Evolutionary conservation across 345 rosid species (phyloP), one percentile per base, ranked within the genome.

Genomic region (Gossypium ekmanianum): DNA sequence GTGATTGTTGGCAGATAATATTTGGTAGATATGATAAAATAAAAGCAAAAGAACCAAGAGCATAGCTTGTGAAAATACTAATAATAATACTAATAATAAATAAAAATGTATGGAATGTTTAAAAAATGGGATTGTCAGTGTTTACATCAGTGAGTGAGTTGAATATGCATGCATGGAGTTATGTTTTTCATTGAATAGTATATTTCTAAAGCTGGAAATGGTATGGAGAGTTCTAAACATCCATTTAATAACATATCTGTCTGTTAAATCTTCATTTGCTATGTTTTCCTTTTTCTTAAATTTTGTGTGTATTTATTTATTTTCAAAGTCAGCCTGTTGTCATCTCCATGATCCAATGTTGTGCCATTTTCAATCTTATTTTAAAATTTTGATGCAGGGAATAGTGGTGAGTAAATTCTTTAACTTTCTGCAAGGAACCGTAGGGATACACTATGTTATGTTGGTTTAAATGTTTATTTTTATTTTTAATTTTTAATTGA

Each of bases 1-100:
- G 82, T 83, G 88, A 74, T 44, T 81, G 79, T 77, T 72, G 84
- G 81, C 74, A 55, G 62, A 50, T 77, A 62, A 43, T 50, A 22
- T 27, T 51, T 39, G 48, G 67, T 11, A 27, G n/a, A 34, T 39
- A 34, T 39, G 14, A 61, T 13, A 61, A 22, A 61, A 10, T 3
- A 61, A 73, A 34, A 45, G 18, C 43, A 47, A 68, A 24, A 58
- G 18, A 41, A 71, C 16, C 56, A 71, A 44, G 27, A 24, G 50
- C 48, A 9, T 75, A 54, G 14, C 34, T 52, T 34, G 39, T 68
- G 20, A 9, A 44, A 13, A 17, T 11, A 61, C 24, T 39, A 47
- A 47, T 47, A 16, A 54, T 44, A 27, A 39, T 29, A 20, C 22
- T 43, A 3, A 34, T 34, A 34, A 4, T 34, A 34, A 34, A 34